These are phyloP conservation scores for Ettlia oleoabundans DNA, from an alignment of 139 green algal genomes.

Conservation along the genomic window DNA sequence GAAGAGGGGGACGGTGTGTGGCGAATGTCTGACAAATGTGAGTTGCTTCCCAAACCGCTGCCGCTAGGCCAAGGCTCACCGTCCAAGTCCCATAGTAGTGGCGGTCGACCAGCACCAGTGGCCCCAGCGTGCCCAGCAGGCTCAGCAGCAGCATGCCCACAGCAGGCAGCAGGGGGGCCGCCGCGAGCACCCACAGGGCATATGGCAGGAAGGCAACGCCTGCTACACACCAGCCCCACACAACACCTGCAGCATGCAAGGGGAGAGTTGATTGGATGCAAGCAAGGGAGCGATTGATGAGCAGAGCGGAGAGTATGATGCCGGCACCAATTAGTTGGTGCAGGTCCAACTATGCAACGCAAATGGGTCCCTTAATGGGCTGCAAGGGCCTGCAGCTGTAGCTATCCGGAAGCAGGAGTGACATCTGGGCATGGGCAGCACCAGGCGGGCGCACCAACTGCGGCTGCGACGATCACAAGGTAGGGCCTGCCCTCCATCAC, in stretches of 20 bases:
- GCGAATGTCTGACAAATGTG: too few relatives aligned
- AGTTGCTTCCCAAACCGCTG: neutral
- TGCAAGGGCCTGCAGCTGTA: too few relatives aligned
- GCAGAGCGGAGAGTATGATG: too few relatives aligned
- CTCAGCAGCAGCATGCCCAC: constrained; percentile 24
- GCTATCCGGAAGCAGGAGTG: neutral
- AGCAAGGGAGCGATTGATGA: neutral
- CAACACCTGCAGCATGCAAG: constrained; percentile 45
- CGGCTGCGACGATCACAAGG: constrained; percentile 52
- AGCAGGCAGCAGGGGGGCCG: constrained; percentile 7
- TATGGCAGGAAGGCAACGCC: constrained; percentile 67
- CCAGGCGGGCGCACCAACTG: constrained; percentile 40
- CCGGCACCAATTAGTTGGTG: too few relatives aligned
- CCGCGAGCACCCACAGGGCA: constrained; percentile 59
- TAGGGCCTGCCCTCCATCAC: constrained; percentile 45
- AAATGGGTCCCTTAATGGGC: too few relatives aligned
- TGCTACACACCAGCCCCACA: constrained; percentile 84
- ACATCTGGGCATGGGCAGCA: neutral
- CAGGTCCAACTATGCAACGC: too few relatives aligned
- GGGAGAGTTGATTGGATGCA: neutral
- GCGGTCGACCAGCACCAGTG: constrained; percentile 46
- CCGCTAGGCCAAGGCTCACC: constrained; percentile 31
- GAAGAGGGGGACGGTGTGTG: too few relatives aligned
- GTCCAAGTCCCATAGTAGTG: constrained; percentile 65
- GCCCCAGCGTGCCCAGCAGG: constrained; percentile 33